A percentile compares a stretch with the other conserved stretches of the same genome.
phyloP scores from a whole-genome alignment of 768 basidiomycete species.

The Leccinum longicurvipes region DNA sequence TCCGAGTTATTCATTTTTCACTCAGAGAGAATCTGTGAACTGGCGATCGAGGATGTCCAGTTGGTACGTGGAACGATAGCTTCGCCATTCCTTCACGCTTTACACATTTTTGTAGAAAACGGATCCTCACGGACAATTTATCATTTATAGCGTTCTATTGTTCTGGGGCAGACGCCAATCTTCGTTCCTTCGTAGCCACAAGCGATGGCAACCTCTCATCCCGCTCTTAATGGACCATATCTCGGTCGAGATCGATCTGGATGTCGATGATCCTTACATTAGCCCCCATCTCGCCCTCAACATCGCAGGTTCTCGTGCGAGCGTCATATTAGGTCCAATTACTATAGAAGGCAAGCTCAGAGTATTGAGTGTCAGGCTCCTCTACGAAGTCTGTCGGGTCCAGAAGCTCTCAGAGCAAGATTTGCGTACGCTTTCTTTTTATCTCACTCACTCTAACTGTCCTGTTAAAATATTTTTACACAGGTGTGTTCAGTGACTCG shows the following conservation, averaged over 20 bases:
- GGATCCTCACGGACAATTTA: constrained; percentile 79
- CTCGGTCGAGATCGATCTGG: constrained; percentile 75
- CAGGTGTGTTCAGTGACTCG: constrained; percentile 75
- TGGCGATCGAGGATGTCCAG: constrained; percentile 65
- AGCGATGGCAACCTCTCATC: constrained; percentile 79
- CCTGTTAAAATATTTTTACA: constrained; percentile 1
- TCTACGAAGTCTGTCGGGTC: constrained; percentile 93
- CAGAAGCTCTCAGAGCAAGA: constrained; percentile 79
- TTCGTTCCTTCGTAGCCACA: constrained; percentile 72
- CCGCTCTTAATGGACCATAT: constrained; percentile 85
- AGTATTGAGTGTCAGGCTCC: constrained; percentile 62
- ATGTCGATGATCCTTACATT: constrained; percentile 60
- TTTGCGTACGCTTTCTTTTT: constrained; percentile 56
- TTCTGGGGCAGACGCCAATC: constrained; percentile 67
- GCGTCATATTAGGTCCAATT: constrained; percentile 43
- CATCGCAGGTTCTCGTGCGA: constrained; percentile 30
- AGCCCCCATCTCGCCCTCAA: constrained; percentile 33
- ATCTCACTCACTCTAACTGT: not conserved
- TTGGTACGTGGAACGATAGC: constrained; percentile 43
- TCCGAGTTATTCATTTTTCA: constrained; percentile 90
- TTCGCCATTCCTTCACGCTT: constrained; percentile 1
- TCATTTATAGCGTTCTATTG: constrained; percentile 75
- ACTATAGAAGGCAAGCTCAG: constrained; percentile 85
- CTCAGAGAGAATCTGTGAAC: constrained; percentile 87
- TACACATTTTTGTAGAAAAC: constrained; percentile 52